phyloP scores from a whole-genome alignment of 192 early-diverging fungal species.

The Podila horticola region DNA sequence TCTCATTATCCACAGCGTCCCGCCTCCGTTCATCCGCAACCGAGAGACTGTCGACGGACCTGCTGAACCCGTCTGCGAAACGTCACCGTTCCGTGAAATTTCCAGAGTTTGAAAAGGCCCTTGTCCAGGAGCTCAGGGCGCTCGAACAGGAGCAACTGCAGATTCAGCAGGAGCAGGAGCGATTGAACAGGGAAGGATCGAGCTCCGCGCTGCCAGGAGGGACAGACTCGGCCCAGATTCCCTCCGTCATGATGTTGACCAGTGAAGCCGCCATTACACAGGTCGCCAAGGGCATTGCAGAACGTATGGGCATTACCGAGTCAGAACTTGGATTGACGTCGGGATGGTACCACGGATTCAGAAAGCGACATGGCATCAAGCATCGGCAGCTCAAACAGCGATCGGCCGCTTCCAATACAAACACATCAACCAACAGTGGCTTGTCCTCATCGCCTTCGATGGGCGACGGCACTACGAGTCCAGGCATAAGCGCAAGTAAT shows the following conservation, averaged over 20 bases:
- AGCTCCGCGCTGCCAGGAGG: background rate
- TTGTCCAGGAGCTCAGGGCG: conserved; percentile 48
- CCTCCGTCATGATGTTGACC: conserved; percentile 43
- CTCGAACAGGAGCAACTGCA: conserved; percentile 44
- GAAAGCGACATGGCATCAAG: conserved; percentile 51
- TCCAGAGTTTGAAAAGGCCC: conserved; percentile 48
- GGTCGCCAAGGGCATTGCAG: conserved; percentile 50
- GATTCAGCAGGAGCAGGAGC: conserved; percentile 46
- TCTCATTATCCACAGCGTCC: conserved; percentile 47
- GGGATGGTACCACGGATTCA: conserved; percentile 53
- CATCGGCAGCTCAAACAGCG: conserved; percentile 47
- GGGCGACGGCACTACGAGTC: conserved; percentile 1
- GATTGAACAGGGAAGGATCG: background rate
- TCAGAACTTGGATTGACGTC: conserved; percentile 45
- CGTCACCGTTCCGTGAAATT: conserved; percentile 52
- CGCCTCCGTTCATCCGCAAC: conserved; percentile 39
- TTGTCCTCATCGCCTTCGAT: conserved; percentile 3
- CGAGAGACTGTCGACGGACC: conserved; percentile 47
- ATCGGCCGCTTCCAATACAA: conserved; percentile 2
- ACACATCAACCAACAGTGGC: conserved; percentile 2
- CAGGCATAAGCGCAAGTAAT: background rate
- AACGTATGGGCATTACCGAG: conserved; percentile 45
- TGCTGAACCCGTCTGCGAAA: conserved; percentile 45
- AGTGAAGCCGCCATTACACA: conserved; percentile 51
- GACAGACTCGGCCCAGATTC: conserved; percentile 16